Conservation (phyloP, 2,329 filamentous ascomycete species). For the Apiospora malaysiana region DNA sequence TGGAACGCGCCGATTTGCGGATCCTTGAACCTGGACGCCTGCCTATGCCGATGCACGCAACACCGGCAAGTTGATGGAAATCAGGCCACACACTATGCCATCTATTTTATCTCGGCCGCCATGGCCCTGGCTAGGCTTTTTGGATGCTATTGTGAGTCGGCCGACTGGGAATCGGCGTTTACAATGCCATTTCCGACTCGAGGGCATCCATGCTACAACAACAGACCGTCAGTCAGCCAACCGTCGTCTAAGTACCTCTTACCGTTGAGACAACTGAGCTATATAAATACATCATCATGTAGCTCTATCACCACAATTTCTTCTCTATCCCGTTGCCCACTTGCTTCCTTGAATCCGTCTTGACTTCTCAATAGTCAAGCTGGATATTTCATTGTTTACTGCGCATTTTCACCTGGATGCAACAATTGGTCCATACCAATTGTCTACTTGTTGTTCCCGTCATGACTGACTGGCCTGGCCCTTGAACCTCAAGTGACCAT, state of each 20-base stretch:
- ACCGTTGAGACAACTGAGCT: no score
- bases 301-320: no score
- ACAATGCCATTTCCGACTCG: neutral
- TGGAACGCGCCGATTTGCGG: constrained; percentile 18
- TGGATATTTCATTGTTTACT: neutral
- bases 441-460: neutral
- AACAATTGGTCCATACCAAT: neutral
- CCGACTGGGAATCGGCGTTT: neutral
- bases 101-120: neutral
- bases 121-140: neutral
- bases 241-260: no score
- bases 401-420: neutral
- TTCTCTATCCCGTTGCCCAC: no score
- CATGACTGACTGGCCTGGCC: no score
- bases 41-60: neutral
- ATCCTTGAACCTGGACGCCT: constrained; percentile 10
- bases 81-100: neutral
- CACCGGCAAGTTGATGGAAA: constrained; percentile 2
- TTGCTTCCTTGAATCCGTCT: no score
- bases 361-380: neutral
- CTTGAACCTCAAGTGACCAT: no score
- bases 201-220: neutral
- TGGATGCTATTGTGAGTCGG: neutral
- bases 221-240: neutral
- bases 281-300: no score